phyloP scores from a whole-genome alignment of 2,329 filamentous ascomycete species.

The Didymella glomerata region DNA sequence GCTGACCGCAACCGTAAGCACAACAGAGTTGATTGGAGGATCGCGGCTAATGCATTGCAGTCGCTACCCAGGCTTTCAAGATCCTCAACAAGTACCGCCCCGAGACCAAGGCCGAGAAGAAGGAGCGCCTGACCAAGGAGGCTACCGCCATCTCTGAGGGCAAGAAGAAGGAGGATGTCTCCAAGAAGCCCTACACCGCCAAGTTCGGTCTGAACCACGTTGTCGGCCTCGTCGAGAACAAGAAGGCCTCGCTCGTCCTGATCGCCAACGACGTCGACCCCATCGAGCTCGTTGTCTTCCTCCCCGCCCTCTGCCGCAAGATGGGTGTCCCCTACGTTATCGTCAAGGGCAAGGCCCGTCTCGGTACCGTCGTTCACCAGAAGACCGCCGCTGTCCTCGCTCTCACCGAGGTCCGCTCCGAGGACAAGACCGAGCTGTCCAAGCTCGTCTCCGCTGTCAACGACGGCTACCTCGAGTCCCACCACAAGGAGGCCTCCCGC shows the following conservation, averaged over 20 bases:
- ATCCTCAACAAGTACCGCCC: conserved; percentile 99
- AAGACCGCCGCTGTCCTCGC: conserved; percentile 98
- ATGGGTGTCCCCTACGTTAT: conserved; percentile 99
- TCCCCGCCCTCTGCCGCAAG: conserved; percentile 99
- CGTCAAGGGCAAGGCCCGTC: conserved; percentile 99
- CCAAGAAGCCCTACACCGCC: conserved; percentile 99
- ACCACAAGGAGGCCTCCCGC: conserved; percentile 88
- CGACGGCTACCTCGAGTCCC: conserved; percentile 90
- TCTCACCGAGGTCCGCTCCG: conserved; percentile 92
- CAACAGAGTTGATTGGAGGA: conserved; percentile 62
- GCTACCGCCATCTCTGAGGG: conserved; percentile 96
- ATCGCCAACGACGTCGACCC: conserved; percentile 99
- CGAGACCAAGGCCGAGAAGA: conserved; percentile 99
- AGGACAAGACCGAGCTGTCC: conserved; percentile 98
- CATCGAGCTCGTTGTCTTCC: conserved; percentile 99
- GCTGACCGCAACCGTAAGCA: conserved; percentile 61
- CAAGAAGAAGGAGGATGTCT: conserved; percentile 99
- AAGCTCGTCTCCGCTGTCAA: conserved; percentile 97
- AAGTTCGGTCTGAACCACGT: conserved; percentile 99
- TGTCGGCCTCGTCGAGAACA: conserved; percentile 71
- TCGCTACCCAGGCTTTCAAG: conserved; percentile 97
- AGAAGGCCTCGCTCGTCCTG: conserved; percentile 98
- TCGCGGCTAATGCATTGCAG: conserved; percentile 48
- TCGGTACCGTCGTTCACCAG: conserved; percentile 99
- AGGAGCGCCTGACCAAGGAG: conserved; percentile 98